These are phyloP conservation scores for Lasiodiplodia citricola DNA, from an alignment of 2,329 filamentous ascomycete genomes.

Conservation along the genomic window DNA sequence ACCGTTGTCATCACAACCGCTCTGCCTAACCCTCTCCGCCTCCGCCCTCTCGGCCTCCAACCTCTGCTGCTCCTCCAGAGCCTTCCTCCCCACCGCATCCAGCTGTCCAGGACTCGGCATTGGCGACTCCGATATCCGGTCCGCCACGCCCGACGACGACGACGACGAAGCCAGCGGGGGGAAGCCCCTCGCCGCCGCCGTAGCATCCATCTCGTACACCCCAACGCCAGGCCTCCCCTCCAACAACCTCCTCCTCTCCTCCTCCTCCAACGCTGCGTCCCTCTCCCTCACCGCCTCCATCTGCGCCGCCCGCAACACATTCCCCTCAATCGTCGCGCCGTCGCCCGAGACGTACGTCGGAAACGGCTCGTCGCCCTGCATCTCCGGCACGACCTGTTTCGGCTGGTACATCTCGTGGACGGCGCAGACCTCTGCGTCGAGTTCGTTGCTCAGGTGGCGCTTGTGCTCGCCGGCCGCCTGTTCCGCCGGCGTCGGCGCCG, in stretches of 20 bases:
- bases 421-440: slow-evolving; percentile 3
- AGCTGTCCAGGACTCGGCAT: background rate
- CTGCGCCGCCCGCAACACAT: background rate
- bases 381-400: background rate
- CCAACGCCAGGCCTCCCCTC: background rate
- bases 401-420: slow-evolving; percentile 24
- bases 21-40: background rate
- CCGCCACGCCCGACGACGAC: background rate
- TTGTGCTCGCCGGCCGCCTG: slow-evolving; percentile 3
- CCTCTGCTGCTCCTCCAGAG: background rate
- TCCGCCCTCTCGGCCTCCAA: slow-evolving; percentile 5
- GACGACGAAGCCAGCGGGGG: too few species aligned
- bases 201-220: slow-evolving; percentile 16
- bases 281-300: background rate
- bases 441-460: slow-evolving; percentile 1
- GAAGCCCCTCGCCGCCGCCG: background rate
- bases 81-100: background rate
- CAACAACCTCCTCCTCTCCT: background rate
- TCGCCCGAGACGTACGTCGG: slow-evolving; percentile 1
- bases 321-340: background rate
- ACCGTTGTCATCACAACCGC: background rate
- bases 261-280: background rate
- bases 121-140: background rate
- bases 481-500: background rate
- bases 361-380: slow-evolving; percentile 18